Evolutionary conservation across 345 rosid genomes (phyloP).

Genomic region (Psidium friedrichsthalianum): DNA sequence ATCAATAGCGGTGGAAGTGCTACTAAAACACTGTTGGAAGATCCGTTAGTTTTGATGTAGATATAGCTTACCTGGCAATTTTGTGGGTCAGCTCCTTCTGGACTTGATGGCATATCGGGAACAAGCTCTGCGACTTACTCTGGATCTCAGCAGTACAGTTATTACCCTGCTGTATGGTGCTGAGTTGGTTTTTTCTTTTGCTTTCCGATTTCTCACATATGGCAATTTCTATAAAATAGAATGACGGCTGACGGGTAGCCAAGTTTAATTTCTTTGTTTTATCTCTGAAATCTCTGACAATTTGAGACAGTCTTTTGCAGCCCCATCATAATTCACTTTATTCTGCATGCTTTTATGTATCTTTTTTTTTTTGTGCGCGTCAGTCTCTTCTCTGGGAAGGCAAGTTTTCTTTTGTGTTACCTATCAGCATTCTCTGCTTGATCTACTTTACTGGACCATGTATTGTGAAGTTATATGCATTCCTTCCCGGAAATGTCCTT

Average conservation of each 20-base stretch:
- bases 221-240: background rate
- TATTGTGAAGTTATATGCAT: background rate
- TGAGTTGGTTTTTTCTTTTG: background rate
- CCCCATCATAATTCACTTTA: constrained; percentile 89
- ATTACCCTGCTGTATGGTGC: constrained; percentile 42
- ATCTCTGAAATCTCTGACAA: constrained; percentile 35
- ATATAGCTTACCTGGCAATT: background rate
- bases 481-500: background rate
- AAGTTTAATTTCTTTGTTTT: background rate
- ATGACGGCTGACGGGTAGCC: background rate
- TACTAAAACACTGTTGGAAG: background rate
- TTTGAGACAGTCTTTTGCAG: constrained; percentile 66
- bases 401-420: constrained; percentile 13
- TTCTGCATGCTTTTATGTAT: constrained; percentile 93
- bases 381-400: constrained; percentile 93
- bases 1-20: background rate
- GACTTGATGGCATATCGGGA: constrained; percentile 91
- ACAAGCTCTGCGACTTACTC: constrained; percentile 78
- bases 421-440: background rate
- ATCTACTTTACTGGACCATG: background rate
- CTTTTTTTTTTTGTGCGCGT: constrained; percentile 91
- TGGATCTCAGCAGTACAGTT: constrained; percentile 94
- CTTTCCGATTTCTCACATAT: background rate
- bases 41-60: background rate
- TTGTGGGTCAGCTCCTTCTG: constrained; percentile 51